A percentile compares a stretch with the other conserved stretches of the same genome.
Conservation (phyloP, 2,329 filamentous ascomycete species). For the Neopestalotiopsis clavispora region DNA sequence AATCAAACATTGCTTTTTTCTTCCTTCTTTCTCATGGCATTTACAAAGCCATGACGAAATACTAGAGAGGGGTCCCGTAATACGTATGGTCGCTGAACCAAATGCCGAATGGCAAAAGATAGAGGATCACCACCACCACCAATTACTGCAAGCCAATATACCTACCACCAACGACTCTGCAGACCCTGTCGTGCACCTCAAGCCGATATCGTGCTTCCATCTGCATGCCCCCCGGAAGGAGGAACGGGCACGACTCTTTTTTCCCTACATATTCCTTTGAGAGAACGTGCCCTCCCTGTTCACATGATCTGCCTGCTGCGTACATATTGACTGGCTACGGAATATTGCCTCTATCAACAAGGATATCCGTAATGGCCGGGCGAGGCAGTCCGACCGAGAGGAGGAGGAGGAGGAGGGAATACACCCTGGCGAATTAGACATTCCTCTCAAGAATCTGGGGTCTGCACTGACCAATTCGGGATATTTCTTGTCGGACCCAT, state of each 20-base stretch:
- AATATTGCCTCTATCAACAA: not conserved
- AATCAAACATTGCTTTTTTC: not conserved
- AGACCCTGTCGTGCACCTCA: too few species aligned
- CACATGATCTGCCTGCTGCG: not conserved
- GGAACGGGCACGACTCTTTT: not conserved
- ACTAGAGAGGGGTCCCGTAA: not conserved
- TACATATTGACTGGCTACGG: not conserved
- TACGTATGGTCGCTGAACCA: not conserved
- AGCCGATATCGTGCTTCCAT: not conserved
- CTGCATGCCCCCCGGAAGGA: slow-evolving; percentile 2
- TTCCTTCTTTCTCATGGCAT: not conserved
- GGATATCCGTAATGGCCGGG: not conserved
- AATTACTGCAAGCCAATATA: not conserved
- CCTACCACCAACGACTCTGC: not conserved
- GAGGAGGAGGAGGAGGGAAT: not conserved
- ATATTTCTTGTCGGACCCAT: not conserved
- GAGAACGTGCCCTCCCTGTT: slow-evolving; percentile 8
- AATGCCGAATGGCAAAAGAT: not conserved
- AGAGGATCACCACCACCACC: not conserved
- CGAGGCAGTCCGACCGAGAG: not conserved
- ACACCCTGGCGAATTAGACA: not conserved
- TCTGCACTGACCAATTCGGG: slow-evolving; percentile 16
- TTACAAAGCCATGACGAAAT: not conserved
- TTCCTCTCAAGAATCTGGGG: slow-evolving; percentile 3
- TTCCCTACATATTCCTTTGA: not conserved